Conservation (phyloP, 2,329 filamentous ascomycete species). For the Ilyonectria destructans region DNA sequence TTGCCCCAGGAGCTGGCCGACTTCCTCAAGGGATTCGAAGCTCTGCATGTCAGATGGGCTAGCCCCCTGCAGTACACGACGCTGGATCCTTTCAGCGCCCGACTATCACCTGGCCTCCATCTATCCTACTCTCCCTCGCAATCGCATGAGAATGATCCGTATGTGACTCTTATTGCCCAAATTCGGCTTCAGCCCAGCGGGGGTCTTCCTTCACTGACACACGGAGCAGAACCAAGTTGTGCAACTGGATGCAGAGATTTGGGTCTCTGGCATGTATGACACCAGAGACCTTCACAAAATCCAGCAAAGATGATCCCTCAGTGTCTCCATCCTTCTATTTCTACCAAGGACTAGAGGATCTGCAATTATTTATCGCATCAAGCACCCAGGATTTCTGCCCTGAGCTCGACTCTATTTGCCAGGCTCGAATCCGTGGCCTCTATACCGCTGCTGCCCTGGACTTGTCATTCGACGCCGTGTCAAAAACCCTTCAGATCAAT, state of each 20-base stretch:
- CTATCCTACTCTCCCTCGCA: constrained; percentile 78
- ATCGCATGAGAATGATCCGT: constrained; percentile 40
- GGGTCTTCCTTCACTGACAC: constrained; percentile 11
- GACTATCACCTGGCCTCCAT: constrained; percentile 86
- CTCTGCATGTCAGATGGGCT: constrained; percentile 88
- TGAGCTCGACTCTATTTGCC: constrained; percentile 64
- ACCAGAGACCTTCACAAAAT: constrained; percentile 71
- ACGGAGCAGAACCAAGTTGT: constrained; percentile 65
- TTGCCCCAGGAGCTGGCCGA: constrained; percentile 78
- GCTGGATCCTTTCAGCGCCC: constrained; percentile 81
- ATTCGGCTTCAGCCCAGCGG: neutral
- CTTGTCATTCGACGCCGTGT: constrained; percentile 81
- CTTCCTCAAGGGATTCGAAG: constrained; percentile 75
- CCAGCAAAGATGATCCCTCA: constrained; percentile 56
- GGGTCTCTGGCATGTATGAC: constrained; percentile 69
- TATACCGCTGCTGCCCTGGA: constrained; percentile 77
- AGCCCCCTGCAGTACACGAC: constrained; percentile 71
- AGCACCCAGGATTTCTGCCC: constrained; percentile 69
- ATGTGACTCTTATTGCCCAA: constrained; percentile 28
- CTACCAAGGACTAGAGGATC: constrained; percentile 74
- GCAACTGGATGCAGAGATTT: constrained; percentile 73
- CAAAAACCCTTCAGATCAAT: constrained; percentile 76
- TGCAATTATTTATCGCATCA: constrained; percentile 70
- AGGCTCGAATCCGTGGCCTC: constrained; percentile 60
- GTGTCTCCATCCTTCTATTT: constrained; percentile 76